Conservation (phyloP, 202 grass and related monocot species). For the Hordeum pubiflorum region DNA sequence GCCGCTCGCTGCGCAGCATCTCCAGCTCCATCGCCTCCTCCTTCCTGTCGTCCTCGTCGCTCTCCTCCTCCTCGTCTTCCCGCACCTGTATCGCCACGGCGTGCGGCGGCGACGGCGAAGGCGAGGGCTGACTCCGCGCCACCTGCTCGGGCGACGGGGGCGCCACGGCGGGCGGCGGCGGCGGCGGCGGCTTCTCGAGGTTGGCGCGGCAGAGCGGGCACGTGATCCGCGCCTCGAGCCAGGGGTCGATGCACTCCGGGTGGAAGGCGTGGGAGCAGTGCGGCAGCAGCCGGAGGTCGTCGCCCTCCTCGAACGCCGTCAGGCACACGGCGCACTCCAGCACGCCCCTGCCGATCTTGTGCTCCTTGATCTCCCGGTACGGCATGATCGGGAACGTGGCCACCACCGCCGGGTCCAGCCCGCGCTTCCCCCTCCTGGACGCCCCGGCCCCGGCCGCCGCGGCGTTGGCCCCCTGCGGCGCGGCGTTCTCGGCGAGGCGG, state of each 20-base stretch:
- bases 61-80: neutral
- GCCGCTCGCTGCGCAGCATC: conserved; percentile 55
- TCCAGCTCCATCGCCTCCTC: conserved; percentile 59
- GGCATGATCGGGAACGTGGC: conserved; percentile 65
- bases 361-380: conserved; percentile 65
- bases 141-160: conserved; percentile 16
- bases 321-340: conserved; percentile 64
- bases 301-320: conserved; percentile 36
- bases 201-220: conserved; percentile 48
- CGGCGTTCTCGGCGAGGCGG: conserved; percentile 29
- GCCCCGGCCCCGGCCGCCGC: neutral
- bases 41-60: conserved; percentile 33
- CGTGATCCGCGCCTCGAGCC: conserved; percentile 36
- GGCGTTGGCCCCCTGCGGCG: neutral
- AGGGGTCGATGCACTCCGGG: conserved; percentile 51
- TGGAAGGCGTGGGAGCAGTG: conserved; percentile 56
- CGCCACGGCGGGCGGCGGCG: neutral
- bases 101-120: neutral
- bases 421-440: conserved; percentile 41
- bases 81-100: conserved; percentile 40
- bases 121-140: neutral
- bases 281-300: conserved; percentile 45
- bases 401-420: conserved; percentile 49
- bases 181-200: conserved; percentile 33
- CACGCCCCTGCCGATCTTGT: conserved; percentile 60